Conservation (phyloP, 1,284 basidiomycete species). For the Psilocybe mexicana region DNA sequence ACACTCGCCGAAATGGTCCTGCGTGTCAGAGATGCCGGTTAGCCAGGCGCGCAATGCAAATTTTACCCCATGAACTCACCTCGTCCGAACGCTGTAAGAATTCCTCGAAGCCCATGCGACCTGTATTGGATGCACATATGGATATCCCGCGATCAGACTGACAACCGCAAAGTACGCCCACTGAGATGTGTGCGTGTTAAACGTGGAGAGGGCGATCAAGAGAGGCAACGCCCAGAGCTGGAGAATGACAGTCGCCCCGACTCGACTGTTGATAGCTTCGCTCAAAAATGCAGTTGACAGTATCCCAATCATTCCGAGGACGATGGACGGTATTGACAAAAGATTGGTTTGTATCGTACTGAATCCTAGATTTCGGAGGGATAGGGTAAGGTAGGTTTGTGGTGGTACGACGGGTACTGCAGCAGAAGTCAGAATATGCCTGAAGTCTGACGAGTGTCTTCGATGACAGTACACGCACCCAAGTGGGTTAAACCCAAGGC, state of each 20-base stretch:
- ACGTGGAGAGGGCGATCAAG: constrained; percentile 57
- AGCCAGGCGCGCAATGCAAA: not conserved
- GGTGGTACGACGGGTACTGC: constrained; percentile 49
- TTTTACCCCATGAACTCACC: constrained; percentile 20
- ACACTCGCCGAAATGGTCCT: constrained; percentile 58
- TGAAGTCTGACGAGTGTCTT: not conserved
- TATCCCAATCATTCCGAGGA: constrained; percentile 44
- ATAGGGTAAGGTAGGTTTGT: constrained; percentile 52
- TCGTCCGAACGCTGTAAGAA: constrained; percentile 55
- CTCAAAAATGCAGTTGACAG: constrained; percentile 52
- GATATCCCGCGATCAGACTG: constrained; percentile 53
- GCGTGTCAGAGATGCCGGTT: not conserved
- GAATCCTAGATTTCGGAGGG: constrained; percentile 54
- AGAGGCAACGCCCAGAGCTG: constrained; percentile 65
- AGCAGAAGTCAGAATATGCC: not conserved
- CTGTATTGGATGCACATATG: constrained; percentile 48
- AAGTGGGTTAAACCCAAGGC: constrained; percentile 46
- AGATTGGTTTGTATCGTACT: constrained; percentile 52
- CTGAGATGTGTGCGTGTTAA: constrained; percentile 49
- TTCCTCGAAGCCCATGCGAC: constrained; percentile 66
- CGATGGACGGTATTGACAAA: constrained; percentile 49
- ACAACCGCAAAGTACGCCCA: constrained; percentile 64
- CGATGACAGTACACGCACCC: constrained; percentile 33
- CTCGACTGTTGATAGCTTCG: constrained; percentile 56
- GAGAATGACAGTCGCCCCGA: constrained; percentile 51